A percentile compares a stretch with the other conserved stretches of the same genome.
Conservation (phyloP, 805 yeast species). For the Suhomyces canberraensis region DNA sequence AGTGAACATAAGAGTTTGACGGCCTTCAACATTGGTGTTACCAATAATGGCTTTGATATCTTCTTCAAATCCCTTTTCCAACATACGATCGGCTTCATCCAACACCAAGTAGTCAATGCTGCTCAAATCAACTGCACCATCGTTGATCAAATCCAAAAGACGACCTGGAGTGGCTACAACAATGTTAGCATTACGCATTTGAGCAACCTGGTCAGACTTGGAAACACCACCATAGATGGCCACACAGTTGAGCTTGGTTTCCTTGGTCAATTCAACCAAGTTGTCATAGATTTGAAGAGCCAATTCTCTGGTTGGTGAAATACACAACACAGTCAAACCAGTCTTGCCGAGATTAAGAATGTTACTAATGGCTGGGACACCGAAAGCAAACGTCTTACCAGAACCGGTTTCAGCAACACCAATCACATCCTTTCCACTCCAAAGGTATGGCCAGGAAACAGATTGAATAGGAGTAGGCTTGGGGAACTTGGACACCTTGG, state of each 20-base stretch:
- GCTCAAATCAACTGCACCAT: conserved; percentile 72
- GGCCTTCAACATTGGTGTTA: conserved; percentile 42
- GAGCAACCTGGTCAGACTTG: conserved; percentile 82
- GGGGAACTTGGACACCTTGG: conserved; percentile 68
- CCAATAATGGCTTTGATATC: conserved; percentile 85
- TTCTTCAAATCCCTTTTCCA: conserved; percentile 97
- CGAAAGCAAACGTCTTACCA: conserved; percentile 96
- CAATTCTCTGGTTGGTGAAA: conserved; percentile 96
- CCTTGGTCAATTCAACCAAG: conserved; percentile 60
- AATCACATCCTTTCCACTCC: conserved; percentile 77
- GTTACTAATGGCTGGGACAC: conserved; percentile 91
- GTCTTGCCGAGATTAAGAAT: conserved; percentile 45
- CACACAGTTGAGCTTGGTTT: conserved; percentile 63
- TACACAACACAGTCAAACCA: conserved; percentile 72
- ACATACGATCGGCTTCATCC: conserved; percentile 99
- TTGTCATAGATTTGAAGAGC: conserved; percentile 93
- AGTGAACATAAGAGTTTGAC: conserved; percentile 97
- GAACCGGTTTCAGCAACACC: conserved; percentile 99
- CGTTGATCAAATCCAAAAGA: conserved; percentile 83
- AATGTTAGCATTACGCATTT: conserved; percentile 63
- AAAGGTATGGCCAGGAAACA: conserved; percentile 87
- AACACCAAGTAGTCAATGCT: conserved; percentile 75
- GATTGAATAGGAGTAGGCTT: conserved; percentile 96
- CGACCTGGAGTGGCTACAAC: conserved; percentile 99
- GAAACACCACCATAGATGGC: conserved; percentile 98